Base-by-base conservation (phyloP, 164 flowering plant genomes). In the Liquidambar formosana region DNA sequence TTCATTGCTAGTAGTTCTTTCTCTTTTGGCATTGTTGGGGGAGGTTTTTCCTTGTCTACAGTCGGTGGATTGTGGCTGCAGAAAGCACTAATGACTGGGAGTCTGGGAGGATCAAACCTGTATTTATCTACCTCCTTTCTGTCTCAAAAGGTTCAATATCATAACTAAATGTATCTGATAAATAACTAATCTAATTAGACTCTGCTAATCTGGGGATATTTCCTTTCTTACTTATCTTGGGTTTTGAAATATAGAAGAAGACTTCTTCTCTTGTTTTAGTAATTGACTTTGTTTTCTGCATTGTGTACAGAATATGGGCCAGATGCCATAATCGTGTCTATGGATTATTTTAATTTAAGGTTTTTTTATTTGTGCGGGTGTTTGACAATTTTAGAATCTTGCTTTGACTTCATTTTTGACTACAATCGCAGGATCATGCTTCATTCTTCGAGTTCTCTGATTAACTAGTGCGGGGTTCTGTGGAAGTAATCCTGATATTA, bases 361-460 rank as follows among this genome's bases (percentile, higher is more conserved):
- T 13, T 21, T 54, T 11, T 54, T 22, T 12, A 11, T 23, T 54
- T 54, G 58, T 54, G 45, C 19, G 53, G 68, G 23, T 64, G 25
- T 54, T 18, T 15, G n/a, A 63, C 19, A 25, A 16, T 46, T 21
- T n/a, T 67, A 33, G 56, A 43, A 65, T 76, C 65, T 41, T 66
- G 60, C 53, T 48, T 73, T 78, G 71, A 78, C 75, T 67, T 72
- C 52, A 43, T 51, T 63, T 80, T 73, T 78, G 66, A 71, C 67
- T 69, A 75, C 65, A 66, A 73, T 77, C 71, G 77, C 85, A 82
- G 85, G 80, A 76, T 73, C 64, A 64, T 49, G 62, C 73, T 63
- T 69, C 74, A 63, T 48, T 67, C 69, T 63, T 71, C 78, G 44
- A 73, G 72, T 71, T 69, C 58, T 77, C 70, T 71, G 65, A 48